Evolutionary conservation across 2,329 filamentous ascomycete species (phyloP).

Genomic region (Cadophora sp.): DNA sequence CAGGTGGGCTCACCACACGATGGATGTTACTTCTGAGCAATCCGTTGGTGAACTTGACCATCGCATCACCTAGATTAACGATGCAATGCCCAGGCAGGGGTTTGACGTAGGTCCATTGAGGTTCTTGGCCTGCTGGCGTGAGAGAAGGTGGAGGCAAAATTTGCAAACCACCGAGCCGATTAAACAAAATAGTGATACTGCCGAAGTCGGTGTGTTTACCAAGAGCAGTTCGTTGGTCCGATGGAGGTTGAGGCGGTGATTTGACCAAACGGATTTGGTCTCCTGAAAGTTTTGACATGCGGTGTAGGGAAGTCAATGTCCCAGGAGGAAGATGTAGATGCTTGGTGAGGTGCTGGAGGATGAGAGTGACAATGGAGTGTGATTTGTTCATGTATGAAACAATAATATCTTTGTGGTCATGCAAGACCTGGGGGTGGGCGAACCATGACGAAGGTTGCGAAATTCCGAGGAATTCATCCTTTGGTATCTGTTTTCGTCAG

Average conservation of each 20-base stretch:
- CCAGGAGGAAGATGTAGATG: constrained; percentile 37
- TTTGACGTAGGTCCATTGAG: constrained; percentile 46
- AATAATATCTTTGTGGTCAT: constrained; percentile 31
- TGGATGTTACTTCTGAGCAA: constrained; percentile 46
- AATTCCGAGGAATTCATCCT: constrained; percentile 41
- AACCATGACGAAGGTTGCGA: constrained; percentile 27
- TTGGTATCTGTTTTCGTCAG: constrained; percentile 33
- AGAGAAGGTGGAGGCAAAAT: constrained; percentile 43
- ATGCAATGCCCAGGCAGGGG: constrained; percentile 47
- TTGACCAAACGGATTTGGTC: constrained; percentile 41
- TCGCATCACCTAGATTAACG: constrained; percentile 49
- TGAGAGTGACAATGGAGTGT: constrained; percentile 33
- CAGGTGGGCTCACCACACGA: constrained; percentile 46
- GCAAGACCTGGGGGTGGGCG: constrained; percentile 36
- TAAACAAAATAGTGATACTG: constrained; percentile 50
- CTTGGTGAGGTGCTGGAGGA: constrained; percentile 38
- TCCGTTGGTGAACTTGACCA: constrained; percentile 46
- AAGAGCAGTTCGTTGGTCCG: constrained; percentile 34
- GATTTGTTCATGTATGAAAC: constrained; percentile 34
- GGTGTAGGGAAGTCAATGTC: constrained; percentile 36
- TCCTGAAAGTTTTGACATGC: constrained; percentile 30
- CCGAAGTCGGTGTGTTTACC: constrained; percentile 50
- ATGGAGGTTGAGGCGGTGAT: constrained; percentile 39
- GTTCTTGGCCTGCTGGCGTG: constrained; percentile 28
- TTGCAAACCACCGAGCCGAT: constrained; percentile 49